Evolutionary conservation across 352 stramenopile species (phyloP), one percentile per base, ranked within the genome.

Genomic region (Globisporangium orthogonon): DNA sequence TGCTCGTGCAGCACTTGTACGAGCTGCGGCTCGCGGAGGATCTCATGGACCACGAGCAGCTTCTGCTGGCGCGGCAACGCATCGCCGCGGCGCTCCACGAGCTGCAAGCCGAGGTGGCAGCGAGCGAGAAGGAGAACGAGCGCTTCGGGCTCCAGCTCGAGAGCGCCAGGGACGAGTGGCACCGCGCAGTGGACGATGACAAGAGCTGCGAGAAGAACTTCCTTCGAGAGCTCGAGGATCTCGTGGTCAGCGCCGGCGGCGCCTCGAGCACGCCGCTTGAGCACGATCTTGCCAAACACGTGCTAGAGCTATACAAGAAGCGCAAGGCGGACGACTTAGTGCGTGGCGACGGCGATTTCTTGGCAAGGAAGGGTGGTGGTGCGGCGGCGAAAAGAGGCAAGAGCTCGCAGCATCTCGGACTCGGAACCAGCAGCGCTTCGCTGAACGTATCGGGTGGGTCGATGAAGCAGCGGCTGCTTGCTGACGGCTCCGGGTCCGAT

Each of bases 291-390:
- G 40, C 91, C 51, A 89, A 88, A 48, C 69, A 86, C 15, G 63
- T 96, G 43, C 43, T 84, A 4, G 80, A 91, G 30, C 62, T 96
- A 1, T 97, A 83, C 56, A 81, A 82, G 58, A 89, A 87, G 51
- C 77, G 81, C 31, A 88, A 86, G 18, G 54, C 52, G 0, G 83
- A 93, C 31, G 79, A 86, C 43, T 35, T 79, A 2, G 31, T 73
- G 15, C 65, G 62, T 0, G 39, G 68, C n/a, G 56, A 58, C 4
- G 66, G 57, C 0, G 52, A 54, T 0, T 14, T 39, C 3, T 35
- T 51, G 15, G 41, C 45, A 17, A 79, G 67, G 39, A 63, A 62
- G 11, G 18, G 51, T 15, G 49, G 47, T 17, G 56, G 2, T 2
- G 49, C 40, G 23, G 56, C 55, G n/a, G 54, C 39, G 3, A 45